These are phyloP conservation scores for Poa pratensis DNA, from an alignment of 176 grass and related monocot species.

Conservation along the genomic window DNA sequence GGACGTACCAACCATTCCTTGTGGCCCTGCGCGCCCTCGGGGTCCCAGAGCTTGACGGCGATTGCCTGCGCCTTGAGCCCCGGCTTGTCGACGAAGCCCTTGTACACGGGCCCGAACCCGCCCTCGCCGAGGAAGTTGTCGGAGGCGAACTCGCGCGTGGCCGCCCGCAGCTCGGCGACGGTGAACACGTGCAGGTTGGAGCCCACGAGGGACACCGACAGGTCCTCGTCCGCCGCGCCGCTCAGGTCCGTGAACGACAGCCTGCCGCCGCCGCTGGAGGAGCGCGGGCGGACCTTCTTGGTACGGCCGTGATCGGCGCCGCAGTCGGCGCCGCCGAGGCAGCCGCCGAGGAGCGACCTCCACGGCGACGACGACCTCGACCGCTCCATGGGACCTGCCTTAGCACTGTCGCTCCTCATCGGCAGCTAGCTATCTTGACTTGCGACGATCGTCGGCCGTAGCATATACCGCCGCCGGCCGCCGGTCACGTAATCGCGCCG, in stretches of 20 bases:
- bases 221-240: constrained; percentile 63
- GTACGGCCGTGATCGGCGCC: not conserved
- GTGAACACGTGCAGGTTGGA: constrained; percentile 76
- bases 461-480: not conserved
- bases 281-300: constrained; percentile 41
- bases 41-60: constrained; percentile 79
- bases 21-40: constrained; percentile 72
- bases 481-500: not conserved
- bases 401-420: constrained; percentile 27
- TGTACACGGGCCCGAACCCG: constrained; percentile 76
- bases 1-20: constrained; percentile 76
- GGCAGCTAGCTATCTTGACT: not conserved
- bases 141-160: constrained; percentile 56
- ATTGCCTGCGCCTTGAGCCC: constrained; percentile 63
- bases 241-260: constrained; percentile 69
- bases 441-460: not conserved
- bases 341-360: constrained; percentile 42
- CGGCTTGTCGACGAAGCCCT: constrained; percentile 69
- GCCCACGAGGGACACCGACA: constrained; percentile 69
- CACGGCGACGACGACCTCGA: constrained; percentile 30
- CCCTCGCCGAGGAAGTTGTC: constrained; percentile 82
- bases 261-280: constrained; percentile 28
- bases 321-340: constrained; percentile 11
- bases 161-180: constrained; percentile 51
- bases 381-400: constrained; percentile 4